A percentile compares a stretch with the other conserved stretches of the same genome.
These are phyloP conservation scores for Noccaea caerulescens DNA, from an alignment of 345 rosid species.

Conservation along the genomic window DNA sequence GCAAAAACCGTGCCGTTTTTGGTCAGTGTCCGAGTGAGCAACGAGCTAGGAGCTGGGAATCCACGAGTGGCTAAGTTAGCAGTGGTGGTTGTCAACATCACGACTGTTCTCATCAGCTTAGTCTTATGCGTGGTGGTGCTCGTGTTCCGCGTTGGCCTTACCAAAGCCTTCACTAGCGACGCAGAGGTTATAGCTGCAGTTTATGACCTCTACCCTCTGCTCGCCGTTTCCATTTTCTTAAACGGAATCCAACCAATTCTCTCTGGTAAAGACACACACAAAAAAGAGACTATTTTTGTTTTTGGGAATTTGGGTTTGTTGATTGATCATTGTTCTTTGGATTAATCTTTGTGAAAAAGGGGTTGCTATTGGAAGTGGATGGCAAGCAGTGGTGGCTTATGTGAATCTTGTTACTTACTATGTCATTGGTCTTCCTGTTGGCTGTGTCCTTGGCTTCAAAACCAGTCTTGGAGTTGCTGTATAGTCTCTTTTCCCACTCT, in stretches of 20 bases:
- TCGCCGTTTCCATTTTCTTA: constrained; percentile 80
- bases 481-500: constrained; percentile 32
- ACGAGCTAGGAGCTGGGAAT: constrained; percentile 91
- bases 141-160: constrained; percentile 57
- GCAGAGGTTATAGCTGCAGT: constrained; percentile 67
- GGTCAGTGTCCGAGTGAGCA: constrained; percentile 76
- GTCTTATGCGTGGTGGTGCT: constrained; percentile 57
- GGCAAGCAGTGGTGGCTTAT: constrained; percentile 95
- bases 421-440: constrained; percentile 88
- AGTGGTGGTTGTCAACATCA: constrained; percentile 69
- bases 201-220: constrained; percentile 68
- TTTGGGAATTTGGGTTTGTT: neutral
- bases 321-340: constrained; percentile 2
- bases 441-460: constrained; percentile 88
- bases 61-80: constrained; percentile 75
- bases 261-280: constrained; percentile 57
- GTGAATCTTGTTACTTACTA: constrained; percentile 79
- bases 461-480: constrained; percentile 81
- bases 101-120: constrained; percentile 64
- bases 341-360: constrained; percentile 46
- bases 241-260: constrained; percentile 96
- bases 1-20: neutral
- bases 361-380: constrained; percentile 98
- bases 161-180: constrained; percentile 76
- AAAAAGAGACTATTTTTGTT: neutral